Conservation (phyloP, 805 yeast genomes). For the Zygosaccharomyces pseudorouxii region DNA sequence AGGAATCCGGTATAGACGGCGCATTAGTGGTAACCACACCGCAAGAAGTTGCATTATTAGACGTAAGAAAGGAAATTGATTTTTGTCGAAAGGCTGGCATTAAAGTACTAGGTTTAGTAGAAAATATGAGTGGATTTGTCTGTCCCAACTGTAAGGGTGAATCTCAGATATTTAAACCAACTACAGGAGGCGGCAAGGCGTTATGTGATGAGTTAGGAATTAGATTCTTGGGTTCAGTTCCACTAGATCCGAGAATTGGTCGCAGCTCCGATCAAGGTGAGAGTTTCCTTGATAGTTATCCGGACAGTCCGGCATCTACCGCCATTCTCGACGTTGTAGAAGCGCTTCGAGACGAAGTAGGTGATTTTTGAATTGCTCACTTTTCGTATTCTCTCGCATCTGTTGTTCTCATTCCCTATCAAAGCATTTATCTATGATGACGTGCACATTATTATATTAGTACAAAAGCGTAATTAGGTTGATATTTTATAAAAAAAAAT, state of each 20-base stretch:
- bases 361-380: constrained; percentile 18
- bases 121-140: constrained; percentile 97
- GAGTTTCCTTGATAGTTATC: constrained; percentile 73
- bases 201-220: constrained; percentile 75
- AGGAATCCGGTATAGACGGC: constrained; percentile 90
- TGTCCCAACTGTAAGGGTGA: constrained; percentile 92
- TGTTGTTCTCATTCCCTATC: background rate
- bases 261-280: constrained; percentile 82
- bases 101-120: constrained; percentile 82
- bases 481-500: background rate
- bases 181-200: constrained; percentile 93
- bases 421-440: background rate
- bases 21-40: constrained; percentile 95
- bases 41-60: constrained; percentile 92
- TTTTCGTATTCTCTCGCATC: background rate
- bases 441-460: constrained; percentile 4
- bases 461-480: background rate
- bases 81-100: constrained; percentile 91
- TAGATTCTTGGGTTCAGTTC: constrained; percentile 86
- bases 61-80: constrained; percentile 93
- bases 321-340: constrained; percentile 86
- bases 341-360: constrained; percentile 54
- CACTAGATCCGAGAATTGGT: constrained; percentile 93
- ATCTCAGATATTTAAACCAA: constrained; percentile 84
- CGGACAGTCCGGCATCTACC: constrained; percentile 88